Conservation (phyloP, 2,329 filamentous ascomycete species). For the Claviceps pusilla region DNA sequence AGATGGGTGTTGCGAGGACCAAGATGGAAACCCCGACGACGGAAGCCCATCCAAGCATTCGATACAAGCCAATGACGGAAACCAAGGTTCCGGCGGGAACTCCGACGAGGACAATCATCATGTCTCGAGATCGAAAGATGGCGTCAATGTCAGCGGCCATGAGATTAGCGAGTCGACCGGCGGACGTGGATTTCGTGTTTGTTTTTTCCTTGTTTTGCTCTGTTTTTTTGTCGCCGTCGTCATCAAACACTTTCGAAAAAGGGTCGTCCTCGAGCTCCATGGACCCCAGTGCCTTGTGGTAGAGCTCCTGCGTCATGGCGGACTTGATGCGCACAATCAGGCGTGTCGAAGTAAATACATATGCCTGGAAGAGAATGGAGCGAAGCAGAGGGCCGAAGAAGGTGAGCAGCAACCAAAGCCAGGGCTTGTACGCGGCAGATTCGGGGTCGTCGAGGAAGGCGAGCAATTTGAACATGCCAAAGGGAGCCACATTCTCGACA, state of each 20-base stretch:
- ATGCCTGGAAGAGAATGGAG: slow-evolving; percentile 39
- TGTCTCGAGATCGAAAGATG: slow-evolving; percentile 35
- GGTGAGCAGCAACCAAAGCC: slow-evolving; percentile 38
- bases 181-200: slow-evolving; percentile 25
- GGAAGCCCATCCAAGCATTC: slow-evolving; percentile 40
- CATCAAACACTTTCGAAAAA: slow-evolving; percentile 17
- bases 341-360: slow-evolving; percentile 42
- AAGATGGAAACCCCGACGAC: slow-evolving; percentile 36
- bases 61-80: slow-evolving; percentile 36
- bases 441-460: slow-evolving; percentile 33
- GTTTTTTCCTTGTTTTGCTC: slow-evolving; percentile 10
- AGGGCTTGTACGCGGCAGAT: slow-evolving; percentile 30
- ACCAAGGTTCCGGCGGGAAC: slow-evolving; percentile 32
- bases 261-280: slow-evolving; percentile 43
- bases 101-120: slow-evolving; percentile 31
- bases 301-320: slow-evolving; percentile 42
- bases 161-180: slow-evolving; percentile 38
- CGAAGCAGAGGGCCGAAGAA: slow-evolving; percentile 34
- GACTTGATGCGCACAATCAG: slow-evolving; percentile 40
- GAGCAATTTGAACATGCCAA: slow-evolving; percentile 37
- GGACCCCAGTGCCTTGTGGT: slow-evolving; percentile 37
- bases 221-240: slow-evolving; percentile 10
- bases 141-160: slow-evolving; percentile 46
- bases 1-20: slow-evolving; percentile 32
- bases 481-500: slow-evolving; percentile 36